phyloP scores from a whole-genome alignment of 768 basidiomycete genomes.

The Boletales sp. region DNA sequence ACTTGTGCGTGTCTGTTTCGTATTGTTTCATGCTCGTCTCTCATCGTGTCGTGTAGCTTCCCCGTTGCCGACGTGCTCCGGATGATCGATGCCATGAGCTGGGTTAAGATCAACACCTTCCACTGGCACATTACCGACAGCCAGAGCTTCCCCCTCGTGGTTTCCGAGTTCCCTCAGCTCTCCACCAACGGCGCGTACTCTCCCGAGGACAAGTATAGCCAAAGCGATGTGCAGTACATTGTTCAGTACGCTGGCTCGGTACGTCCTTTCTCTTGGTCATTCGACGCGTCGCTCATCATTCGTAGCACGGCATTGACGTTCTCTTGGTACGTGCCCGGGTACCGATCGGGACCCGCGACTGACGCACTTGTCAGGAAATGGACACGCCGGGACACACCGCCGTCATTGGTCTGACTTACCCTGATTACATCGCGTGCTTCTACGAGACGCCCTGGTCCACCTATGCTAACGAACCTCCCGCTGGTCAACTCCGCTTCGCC shows the following conservation, averaged over 20 bases:
- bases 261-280: constrained; percentile 27
- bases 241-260: constrained; percentile 69
- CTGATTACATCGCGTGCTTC: constrained; percentile 71
- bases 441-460: constrained; percentile 51
- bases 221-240: constrained; percentile 54
- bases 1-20: constrained; percentile 31
- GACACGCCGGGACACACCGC: constrained; percentile 85
- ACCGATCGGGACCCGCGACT: too few relatives aligned
- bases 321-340: constrained; percentile 37
- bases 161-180: constrained; percentile 59
- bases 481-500: constrained; percentile 78
- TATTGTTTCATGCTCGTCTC: neutral
- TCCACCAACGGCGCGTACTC: constrained; percentile 68
- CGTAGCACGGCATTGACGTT: constrained; percentile 69
- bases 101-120: constrained; percentile 62
- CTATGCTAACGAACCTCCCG: constrained; percentile 73
- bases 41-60: constrained; percentile 24
- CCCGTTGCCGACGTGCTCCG: constrained; percentile 37
- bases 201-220: constrained; percentile 46
- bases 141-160: constrained; percentile 73
- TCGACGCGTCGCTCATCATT: constrained; percentile 1
- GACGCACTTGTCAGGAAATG: constrained; percentile 51
- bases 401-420: constrained; percentile 57
- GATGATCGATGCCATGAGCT: constrained; percentile 51
- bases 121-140: constrained; percentile 87